Percentiles rank a stretch among this genome's conserved stretches.
These are phyloP conservation scores for Comarum palustre DNA, from an alignment of 306 rosid species.

Conservation along the genomic window DNA sequence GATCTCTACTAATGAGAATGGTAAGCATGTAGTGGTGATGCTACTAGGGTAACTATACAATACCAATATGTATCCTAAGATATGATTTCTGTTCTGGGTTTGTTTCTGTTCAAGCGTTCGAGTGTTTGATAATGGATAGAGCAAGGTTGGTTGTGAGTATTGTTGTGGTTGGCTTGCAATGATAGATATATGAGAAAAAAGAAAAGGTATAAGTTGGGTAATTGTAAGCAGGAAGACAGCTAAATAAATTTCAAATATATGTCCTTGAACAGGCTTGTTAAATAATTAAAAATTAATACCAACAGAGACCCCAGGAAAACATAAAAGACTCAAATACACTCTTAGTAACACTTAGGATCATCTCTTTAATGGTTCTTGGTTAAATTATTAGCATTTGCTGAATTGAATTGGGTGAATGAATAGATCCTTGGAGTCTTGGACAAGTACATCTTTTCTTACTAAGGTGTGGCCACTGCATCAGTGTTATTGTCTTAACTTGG, in stretches of 20 bases:
- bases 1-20: too few species aligned
- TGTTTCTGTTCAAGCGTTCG: background rate
- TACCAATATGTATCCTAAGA: background rate
- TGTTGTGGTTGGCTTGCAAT: background rate
- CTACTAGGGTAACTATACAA: background rate
- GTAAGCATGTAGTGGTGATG: background rate
- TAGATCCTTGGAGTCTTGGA: background rate
- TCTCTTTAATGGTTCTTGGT: background rate
- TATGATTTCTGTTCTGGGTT: background rate
- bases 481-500: background rate
- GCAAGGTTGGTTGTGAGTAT: background rate
- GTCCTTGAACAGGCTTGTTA: background rate
- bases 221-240: background rate
- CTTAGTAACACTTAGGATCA: background rate
- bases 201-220: background rate
- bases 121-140: background rate
- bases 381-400: background rate
- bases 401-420: background rate
- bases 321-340: background rate
- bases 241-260: background rate
- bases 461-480: background rate
- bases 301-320: background rate
- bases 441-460: background rate
- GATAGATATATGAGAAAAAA: background rate
- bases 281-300: background rate